Conservation (phyloP, 345 rosid genomes). For the Eucalyptus erythrocorys region DNA sequence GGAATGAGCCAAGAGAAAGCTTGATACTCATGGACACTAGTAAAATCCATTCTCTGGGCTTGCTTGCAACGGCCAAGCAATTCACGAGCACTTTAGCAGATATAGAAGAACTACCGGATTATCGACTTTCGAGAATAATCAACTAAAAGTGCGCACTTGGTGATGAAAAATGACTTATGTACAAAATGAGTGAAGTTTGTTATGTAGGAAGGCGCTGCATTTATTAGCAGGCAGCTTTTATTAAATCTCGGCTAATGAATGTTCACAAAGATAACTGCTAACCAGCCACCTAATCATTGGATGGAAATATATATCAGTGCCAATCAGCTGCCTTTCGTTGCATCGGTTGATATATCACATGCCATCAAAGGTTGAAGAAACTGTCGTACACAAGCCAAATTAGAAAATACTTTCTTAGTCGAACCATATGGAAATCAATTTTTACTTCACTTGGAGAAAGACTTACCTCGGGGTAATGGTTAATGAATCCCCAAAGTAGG, state of each 20-base stretch:
- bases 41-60: not conserved
- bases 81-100: not conserved
- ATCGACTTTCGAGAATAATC: fast-evolving
- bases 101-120: not conserved
- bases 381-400: not conserved
- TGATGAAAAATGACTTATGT: not conserved
- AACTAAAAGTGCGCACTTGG: not conserved
- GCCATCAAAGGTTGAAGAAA: not conserved
- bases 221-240: fast-evolving
- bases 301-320: not conserved
- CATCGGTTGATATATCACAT: fast-evolving
- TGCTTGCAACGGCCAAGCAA: not conserved
- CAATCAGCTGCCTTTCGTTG: not conserved
- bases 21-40: not conserved
- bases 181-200: not conserved
- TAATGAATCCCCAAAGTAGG: not conserved
- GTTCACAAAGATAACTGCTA: fast-evolving
- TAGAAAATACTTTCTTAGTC: not conserved
- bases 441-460: not conserved
- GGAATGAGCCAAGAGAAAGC: not conserved
- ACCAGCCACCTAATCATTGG: not conserved
- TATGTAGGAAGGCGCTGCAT: not conserved
- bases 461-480: not conserved
- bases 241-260: fast-evolving
- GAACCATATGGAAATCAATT: not conserved